Conservation (phyloP, 116 monocot species). For the Dioscorea cayenensis region DNA sequence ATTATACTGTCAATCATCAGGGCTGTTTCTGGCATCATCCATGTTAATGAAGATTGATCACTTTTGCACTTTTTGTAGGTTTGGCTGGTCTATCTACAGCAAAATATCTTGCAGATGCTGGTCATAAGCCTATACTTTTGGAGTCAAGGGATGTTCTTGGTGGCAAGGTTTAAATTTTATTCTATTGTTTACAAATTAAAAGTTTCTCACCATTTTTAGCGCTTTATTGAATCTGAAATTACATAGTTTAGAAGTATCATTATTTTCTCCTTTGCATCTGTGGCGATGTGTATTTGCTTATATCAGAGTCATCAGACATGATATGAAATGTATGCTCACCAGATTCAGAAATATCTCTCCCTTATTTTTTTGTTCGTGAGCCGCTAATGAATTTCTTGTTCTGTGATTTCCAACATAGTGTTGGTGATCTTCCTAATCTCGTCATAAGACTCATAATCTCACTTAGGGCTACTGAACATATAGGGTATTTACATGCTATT, state of each 20-base stretch:
- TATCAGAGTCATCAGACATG: too few species aligned
- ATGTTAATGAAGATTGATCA: background rate
- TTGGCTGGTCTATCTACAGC: slow-evolving; percentile 93
- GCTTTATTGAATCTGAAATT: background rate
- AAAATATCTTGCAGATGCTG: slow-evolving; percentile 95
- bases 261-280: background rate
- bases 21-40: background rate
- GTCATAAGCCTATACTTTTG: slow-evolving; percentile 80
- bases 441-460: too few species aligned
- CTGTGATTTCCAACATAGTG: too few species aligned
- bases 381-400: too few species aligned
- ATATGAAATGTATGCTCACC: too few species aligned
- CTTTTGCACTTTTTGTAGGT: slow-evolving; percentile 33
- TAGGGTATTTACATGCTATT: too few species aligned
- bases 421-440: too few species aligned
- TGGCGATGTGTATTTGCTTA: background rate
- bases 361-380: too few species aligned
- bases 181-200: background rate
- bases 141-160: slow-evolving; percentile 94
- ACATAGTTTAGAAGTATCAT: background rate
- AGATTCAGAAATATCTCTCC: too few species aligned
- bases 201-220: background rate
- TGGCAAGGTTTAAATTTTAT: slow-evolving; percentile 62
- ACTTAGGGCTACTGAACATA: too few species aligned
- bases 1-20: too few species aligned